Percentiles rank a stretch among this genome's conserved stretches.
Evolutionary conservation across 805 yeast species (phyloP).

Genomic region (Ogataea haglerorum): DNA sequence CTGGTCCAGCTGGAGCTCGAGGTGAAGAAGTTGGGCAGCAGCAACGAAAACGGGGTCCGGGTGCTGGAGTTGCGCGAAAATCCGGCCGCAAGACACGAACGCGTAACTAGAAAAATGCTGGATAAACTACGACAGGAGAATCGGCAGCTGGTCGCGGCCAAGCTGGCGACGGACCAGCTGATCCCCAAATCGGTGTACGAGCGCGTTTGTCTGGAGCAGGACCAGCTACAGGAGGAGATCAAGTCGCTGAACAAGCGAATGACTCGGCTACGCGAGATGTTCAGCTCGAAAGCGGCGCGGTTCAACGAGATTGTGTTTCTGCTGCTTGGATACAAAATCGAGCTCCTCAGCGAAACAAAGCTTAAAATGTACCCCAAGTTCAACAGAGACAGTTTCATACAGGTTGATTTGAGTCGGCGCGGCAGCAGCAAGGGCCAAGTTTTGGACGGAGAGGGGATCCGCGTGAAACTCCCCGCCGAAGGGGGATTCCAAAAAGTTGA

Average conservation of each 20-base stretch:
- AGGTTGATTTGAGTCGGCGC: conserved; percentile 16
- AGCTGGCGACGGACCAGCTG: background rate
- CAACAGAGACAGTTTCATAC: conserved; percentile 22
- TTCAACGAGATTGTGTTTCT: conserved; percentile 64
- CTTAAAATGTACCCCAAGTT: conserved; percentile 42
- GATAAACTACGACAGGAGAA: conserved; percentile 58
- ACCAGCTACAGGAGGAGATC: conserved; percentile 44
- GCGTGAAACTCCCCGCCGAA: conserved; percentile 30
- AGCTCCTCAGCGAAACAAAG: conserved; percentile 56
- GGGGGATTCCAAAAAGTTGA: conserved; percentile 50
- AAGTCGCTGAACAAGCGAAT: conserved; percentile 50
- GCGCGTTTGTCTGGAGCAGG: conserved; percentile 52
- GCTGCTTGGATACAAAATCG: conserved; percentile 70
- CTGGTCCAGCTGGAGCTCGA: background rate
- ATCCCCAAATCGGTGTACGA: conserved; percentile 40
- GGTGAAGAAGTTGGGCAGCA: background rate
- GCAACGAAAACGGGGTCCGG: conserved; percentile 33
- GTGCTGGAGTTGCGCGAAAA: conserved; percentile 63
- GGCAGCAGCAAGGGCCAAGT: conserved; percentile 8
- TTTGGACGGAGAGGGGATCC: conserved; percentile 11
- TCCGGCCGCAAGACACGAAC: conserved; percentile 61
- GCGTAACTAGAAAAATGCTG: conserved; percentile 51
- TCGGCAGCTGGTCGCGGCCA: conserved; percentile 40
- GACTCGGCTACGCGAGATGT: conserved; percentile 53
- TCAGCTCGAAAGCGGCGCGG: conserved; percentile 64